Base-by-base conservation (phyloP, 2,329 filamentous ascomycete genomes). In the Chaetomium globosum region DNA sequence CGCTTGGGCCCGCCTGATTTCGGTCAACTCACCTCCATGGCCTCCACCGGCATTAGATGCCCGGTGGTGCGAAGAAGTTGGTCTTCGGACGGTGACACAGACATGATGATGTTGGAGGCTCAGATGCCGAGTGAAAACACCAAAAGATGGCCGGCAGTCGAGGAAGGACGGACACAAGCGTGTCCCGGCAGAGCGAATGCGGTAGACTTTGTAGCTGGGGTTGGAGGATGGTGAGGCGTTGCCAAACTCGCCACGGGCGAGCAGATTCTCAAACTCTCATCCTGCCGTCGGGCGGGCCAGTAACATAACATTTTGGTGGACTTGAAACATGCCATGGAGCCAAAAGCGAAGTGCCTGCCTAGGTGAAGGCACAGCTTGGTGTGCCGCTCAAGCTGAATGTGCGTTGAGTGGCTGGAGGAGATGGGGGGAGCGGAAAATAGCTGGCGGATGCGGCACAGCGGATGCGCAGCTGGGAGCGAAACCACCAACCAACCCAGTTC, bases 11-110 rank as follows among this genome's bases (percentile, higher is more conserved):
- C 4, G 9, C 30, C 5, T 2, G 23, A 13, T 4, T 19, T 53
- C 7, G 6, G 28, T 5, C 26, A 54, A 43, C 54, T 59, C 28
- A 39, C 57, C 46, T 59, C 36, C 57, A 59, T 59, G 43, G 57
- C 48, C 28, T 59, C 57, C 19, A 59, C 43, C 4, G 57, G 36
- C 57, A 59, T 59, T 2, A 59, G 13, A 13, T 59, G 46, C 39
- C n/a, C 57, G n/a, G 28, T 52, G 19, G 57, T 59, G 46, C 43
- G 12, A 16, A 58, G 54, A 12, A 57, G 30, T 19, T 13, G n/a
- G 23, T 36, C 30, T 36, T 55, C 31, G 30, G 52, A 31, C 5
- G 52, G 30, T 36, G 52, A 33, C 21, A 36, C 9, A 2, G 52
- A 23, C 52, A 55, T 55, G 16, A 19, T 21, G 19, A 5, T 55